Conservation (phyloP, 768 basidiomycete species). For the Floccularia luteovirens region DNA sequence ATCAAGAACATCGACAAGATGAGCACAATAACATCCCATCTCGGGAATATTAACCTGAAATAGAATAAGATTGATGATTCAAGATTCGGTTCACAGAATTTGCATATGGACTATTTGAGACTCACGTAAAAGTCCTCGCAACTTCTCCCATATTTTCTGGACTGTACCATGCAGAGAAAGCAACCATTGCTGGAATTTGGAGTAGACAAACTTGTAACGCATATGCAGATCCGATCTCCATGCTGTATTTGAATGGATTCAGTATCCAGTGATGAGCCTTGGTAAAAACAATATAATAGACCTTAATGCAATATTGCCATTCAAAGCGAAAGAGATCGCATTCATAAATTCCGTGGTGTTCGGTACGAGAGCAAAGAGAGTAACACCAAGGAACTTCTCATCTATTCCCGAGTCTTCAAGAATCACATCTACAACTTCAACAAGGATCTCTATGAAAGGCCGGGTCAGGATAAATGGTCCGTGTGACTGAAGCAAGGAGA, state of each 20-base stretch:
- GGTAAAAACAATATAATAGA: conserved; percentile 30
- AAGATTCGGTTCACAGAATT: too few species aligned
- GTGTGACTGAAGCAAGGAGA: conserved; percentile 7
- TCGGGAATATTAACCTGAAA: conserved; percentile 87
- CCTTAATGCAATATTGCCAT: conserved; percentile 96
- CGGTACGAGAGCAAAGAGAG: conserved; percentile 93
- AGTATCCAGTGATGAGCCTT: too few species aligned
- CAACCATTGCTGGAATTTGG: conserved; percentile 98
- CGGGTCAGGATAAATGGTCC: background rate
- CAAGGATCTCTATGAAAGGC: conserved; percentile 63
- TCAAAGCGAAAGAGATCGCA: conserved; percentile 94
- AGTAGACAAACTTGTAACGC: conserved; percentile 96
- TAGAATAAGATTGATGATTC: too few species aligned
- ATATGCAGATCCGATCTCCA: conserved; percentile 99
- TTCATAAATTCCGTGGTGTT: conserved; percentile 99
- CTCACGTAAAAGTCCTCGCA: conserved; percentile 91
- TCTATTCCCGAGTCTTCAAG: conserved; percentile 87
- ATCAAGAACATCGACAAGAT: conserved; percentile 95
- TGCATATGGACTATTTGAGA: conserved; percentile 8
- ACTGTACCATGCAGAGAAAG: conserved; percentile 93
- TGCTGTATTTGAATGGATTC: conserved; percentile 41
- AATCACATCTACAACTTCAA: conserved; percentile 93
- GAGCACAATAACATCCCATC: conserved; percentile 95
- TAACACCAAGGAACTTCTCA: conserved; percentile 96
- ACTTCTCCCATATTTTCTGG: conserved; percentile 81